Evolutionary conservation across 2,329 filamentous ascomycete species (phyloP).

Genomic region (Chaetomiaceae sp.): DNA sequence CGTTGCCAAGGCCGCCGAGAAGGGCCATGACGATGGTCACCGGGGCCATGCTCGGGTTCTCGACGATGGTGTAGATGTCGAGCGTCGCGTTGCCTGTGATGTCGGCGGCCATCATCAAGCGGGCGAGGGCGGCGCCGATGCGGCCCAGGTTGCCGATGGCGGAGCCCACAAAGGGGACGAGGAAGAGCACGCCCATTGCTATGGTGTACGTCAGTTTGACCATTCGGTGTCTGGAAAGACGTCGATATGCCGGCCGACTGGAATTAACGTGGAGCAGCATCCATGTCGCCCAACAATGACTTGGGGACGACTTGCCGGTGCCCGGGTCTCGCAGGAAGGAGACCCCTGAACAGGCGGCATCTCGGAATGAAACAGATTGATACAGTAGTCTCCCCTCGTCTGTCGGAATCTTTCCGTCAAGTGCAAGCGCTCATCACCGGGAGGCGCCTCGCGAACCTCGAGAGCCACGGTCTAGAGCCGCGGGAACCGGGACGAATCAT

Average conservation of each 20-base stretch:
- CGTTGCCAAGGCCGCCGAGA: background rate
- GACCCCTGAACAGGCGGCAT: conserved; percentile 1
- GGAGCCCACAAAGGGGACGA: background rate
- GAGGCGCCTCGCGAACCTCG: background rate
- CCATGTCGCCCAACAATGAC: too few species aligned
- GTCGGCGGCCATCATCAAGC: background rate
- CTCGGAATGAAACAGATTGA: conserved; percentile 3
- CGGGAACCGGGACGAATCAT: background rate
- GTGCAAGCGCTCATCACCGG: background rate
- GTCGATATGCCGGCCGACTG: too few species aligned
- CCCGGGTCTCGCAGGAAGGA: conserved; percentile 2
- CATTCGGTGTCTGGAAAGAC: too few species aligned
- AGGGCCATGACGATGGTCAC: conserved; percentile 1
- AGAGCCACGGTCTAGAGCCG: background rate
- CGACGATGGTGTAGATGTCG: conserved; percentile 1
- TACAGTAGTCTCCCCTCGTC: background rate
- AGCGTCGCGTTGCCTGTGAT: too few species aligned
- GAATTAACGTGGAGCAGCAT: too few species aligned
- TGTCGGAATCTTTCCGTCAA: background rate
- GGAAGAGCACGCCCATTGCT: background rate
- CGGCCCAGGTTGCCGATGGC: conserved; percentile 4
- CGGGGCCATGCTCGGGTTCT: background rate
- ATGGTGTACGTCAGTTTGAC: background rate
- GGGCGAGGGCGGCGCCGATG: background rate
- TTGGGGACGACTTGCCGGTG: too few species aligned